Base-by-base conservation (phyloP, 2,329 filamentous ascomycete species). In the Beauveria pseudobassiana region DNA sequence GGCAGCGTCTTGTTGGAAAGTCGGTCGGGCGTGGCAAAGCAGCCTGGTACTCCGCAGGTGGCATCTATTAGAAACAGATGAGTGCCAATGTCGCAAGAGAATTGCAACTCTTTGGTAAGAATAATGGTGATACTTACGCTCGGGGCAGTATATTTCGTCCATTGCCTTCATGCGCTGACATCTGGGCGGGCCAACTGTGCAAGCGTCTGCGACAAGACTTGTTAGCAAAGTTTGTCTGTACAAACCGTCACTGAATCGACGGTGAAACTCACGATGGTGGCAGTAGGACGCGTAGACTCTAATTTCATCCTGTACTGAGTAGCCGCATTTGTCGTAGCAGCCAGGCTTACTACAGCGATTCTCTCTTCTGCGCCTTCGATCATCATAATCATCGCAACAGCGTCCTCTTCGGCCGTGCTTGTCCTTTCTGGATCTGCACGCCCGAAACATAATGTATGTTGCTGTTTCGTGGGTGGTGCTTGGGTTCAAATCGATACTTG, bases 291-390 rank as follows among this genome's bases (percentile, higher is more conserved):
- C 50, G 43, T 61, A 61, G 42, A 22, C n/a, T 20, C 30, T 60
- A 5, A 48, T 12, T 1, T 30, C 50, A 40, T 55, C 43, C 20
- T 42, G 20, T 10, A 49, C 42, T 1, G 40, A 9, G 16, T 54
- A 61, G 50, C 18, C 42, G 30, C 59, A 55, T 30, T 55, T 61
- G 18, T 14, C 26, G 30, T 42, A 5, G n/a, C 59, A 61, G 59
- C 43, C 59, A 8, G 30, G 18, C 20, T 42, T 54, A 1, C 22
- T 22, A 22, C 57, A 60, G 26, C 48, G 48, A 22, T 34, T 22
- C 24, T 60, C 40, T 20, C 14, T 34, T 12, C 34, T 50, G 22
- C n/a, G 22, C 5, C 24, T 42, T 22, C 34, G 22, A 10, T 26
- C 24, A 18, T 30, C 18, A 5, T 43, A 34, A 9, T 30, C 45